phyloP scores from a whole-genome alignment of 2,329 filamentous ascomycete species.

The Colletotrichum sidae region DNA sequence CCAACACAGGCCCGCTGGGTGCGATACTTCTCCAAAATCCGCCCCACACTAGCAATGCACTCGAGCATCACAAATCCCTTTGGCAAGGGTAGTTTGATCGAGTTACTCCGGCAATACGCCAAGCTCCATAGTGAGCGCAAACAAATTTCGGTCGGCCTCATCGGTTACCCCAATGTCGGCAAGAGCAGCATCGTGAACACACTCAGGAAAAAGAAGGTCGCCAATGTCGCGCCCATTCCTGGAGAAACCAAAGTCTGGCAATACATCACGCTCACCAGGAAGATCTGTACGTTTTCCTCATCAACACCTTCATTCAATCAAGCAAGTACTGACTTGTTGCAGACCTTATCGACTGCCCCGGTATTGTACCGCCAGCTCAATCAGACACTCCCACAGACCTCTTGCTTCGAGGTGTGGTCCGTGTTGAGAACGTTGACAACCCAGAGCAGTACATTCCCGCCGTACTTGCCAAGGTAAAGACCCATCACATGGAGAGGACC shows the following conservation, averaged over 20 bases:
- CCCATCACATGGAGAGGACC: conserved; percentile 89
- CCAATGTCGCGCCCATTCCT: conserved; percentile 92
- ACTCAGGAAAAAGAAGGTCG: conserved; percentile 91
- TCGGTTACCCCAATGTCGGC: conserved; percentile 89
- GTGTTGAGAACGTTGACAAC: conserved; percentile 93
- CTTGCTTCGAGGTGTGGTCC: conserved; percentile 88
- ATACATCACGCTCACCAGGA: conserved; percentile 94
- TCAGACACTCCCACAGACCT: conserved; percentile 89
- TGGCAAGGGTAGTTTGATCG: conserved; percentile 93
- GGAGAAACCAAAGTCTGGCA: conserved; percentile 99
- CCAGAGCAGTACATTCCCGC: conserved; percentile 95
- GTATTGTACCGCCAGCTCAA: conserved; percentile 90
- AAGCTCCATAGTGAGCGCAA: conserved; percentile 90
- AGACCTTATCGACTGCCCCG: conserved; percentile 93
- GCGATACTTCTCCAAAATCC: conserved; percentile 85
- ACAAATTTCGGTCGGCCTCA: conserved; percentile 88
- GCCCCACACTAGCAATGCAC: conserved; percentile 94
- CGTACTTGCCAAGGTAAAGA: conserved; percentile 81
- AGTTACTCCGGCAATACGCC: conserved; percentile 92
- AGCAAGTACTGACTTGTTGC: not conserved
- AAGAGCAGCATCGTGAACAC: conserved; percentile 99
- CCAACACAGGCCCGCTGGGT: conserved; percentile 88
- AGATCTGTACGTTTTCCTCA: conserved; percentile 64
- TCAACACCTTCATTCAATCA: no score
- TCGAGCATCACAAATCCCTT: conserved; percentile 96